phyloP scores from a whole-genome alignment of 768 basidiomycete species.

The Tulasnella sp. region DNA sequence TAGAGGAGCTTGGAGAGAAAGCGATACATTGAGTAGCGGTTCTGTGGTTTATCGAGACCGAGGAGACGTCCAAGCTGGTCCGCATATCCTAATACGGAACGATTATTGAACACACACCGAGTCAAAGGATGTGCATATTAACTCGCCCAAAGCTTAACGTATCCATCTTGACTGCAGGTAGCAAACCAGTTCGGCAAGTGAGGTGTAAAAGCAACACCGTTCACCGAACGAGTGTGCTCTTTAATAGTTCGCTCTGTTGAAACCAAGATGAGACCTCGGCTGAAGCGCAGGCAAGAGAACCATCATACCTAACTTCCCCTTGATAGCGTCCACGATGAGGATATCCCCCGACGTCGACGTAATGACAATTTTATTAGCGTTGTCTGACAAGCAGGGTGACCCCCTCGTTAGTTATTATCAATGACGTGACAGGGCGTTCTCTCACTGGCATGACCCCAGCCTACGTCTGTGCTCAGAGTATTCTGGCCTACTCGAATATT shows the following conservation, averaged over 20 bases:
- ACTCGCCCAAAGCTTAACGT: constrained; percentile 28
- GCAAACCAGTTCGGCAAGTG: constrained; percentile 17
- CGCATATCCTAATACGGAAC: constrained; percentile 23
- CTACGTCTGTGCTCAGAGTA: constrained; percentile 26
- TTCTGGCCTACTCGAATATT: constrained; percentile 3
- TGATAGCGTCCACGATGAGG: constrained; percentile 23
- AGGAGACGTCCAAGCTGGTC: constrained; percentile 6
- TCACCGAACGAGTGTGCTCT: constrained; percentile 28
- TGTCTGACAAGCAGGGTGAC: constrained; percentile 8
- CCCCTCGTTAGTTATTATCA: neutral
- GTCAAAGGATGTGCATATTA: neutral
- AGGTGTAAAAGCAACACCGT: constrained; percentile 20
- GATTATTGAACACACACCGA: neutral
- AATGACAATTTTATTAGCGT: constrained; percentile 26
- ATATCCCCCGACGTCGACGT: constrained; percentile 27
- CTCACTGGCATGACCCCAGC: constrained; percentile 24
- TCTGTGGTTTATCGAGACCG: constrained; percentile 17
- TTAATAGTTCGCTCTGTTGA: constrained; percentile 19
- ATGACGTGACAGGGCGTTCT: neutral
- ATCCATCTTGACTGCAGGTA: constrained; percentile 29
- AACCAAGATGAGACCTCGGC: constrained; percentile 5
- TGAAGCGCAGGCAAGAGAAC: neutral
- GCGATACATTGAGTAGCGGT: constrained; percentile 12
- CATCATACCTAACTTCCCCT: constrained; percentile 5
- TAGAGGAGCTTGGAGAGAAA: constrained; percentile 21